Evolutionary conservation across 495 filamentous ascomycete species (phyloP).

Genomic region (Aspergillus panamensis): DNA sequence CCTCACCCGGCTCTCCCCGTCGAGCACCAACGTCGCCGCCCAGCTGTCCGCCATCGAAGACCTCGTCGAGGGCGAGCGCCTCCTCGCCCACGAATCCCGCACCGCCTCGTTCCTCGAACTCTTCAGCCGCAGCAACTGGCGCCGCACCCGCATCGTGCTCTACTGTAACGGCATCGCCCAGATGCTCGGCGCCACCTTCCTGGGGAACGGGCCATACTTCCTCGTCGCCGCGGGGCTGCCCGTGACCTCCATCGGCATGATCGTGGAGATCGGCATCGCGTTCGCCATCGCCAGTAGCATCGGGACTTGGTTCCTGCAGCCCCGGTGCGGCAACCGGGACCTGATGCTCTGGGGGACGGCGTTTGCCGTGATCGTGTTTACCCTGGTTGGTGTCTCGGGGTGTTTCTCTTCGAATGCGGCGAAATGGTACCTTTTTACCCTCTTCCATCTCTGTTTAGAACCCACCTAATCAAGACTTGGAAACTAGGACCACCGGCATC

Average conservation of each 20-base stretch:
- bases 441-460: too few relatives aligned
- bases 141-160: constrained; percentile 31
- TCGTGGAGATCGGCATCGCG: constrained; percentile 26
- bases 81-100: background rate
- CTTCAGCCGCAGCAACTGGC: constrained; percentile 28
- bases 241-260: constrained; percentile 14
- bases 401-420: constrained; percentile 19
- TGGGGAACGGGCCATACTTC: constrained; percentile 28
- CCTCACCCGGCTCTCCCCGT: constrained; percentile 6
- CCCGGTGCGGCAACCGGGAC: constrained; percentile 17
- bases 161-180: constrained; percentile 23
- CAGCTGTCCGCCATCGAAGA: background rate
- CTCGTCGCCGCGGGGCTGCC: constrained; percentile 25
- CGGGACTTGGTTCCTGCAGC: constrained; percentile 22
- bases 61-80: background rate
- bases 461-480: background rate
- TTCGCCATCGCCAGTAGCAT: constrained; percentile 21
- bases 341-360: constrained; percentile 23
- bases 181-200: constrained; percentile 23
- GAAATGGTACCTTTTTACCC: constrained; percentile 15
- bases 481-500: constrained; percentile 14
- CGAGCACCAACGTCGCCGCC: background rate
- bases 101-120: constrained; percentile 21
- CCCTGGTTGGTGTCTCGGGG: constrained; percentile 26
- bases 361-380: constrained; percentile 13